phyloP scores from a whole-genome alignment of 306 rosid genomes.

The Cucurbita ficifolia region DNA sequence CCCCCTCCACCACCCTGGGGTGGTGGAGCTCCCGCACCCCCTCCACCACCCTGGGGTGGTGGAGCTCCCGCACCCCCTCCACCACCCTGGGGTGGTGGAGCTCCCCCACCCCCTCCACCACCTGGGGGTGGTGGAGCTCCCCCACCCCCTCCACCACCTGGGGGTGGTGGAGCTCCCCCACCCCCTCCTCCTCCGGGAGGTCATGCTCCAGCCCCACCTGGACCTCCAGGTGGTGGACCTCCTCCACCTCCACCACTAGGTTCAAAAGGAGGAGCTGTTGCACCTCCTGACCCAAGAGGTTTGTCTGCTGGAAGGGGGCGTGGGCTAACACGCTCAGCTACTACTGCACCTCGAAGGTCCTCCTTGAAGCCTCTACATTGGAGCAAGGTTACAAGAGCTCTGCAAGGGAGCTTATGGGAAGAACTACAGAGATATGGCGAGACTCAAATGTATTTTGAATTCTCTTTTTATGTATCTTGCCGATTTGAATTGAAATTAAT shows the following conservation, averaged over 20 bases:
- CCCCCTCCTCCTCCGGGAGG: constrained; percentile 4
- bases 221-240: constrained; percentile 57
- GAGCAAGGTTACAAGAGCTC: constrained; percentile 88
- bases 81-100: not conserved
- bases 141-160: constrained; percentile 4
- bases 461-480: not conserved
- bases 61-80: constrained; percentile 25
- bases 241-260: constrained; percentile 37
- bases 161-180: not conserved
- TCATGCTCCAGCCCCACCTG: constrained; percentile 34
- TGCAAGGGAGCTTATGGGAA: constrained; percentile 99
- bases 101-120: constrained; percentile 20
- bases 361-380: constrained; percentile 88
- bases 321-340: constrained; percentile 47
- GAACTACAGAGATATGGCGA: constrained; percentile 83
- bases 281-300: constrained; percentile 35
- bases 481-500: not conserved
- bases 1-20: constrained; percentile 13
- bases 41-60: constrained; percentile 17
- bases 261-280: constrained; percentile 34
- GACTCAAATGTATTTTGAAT: constrained; percentile 49
- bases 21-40: constrained; percentile 41
- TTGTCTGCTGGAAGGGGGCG: constrained; percentile 63
- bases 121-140: constrained; percentile 11
- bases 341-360: constrained; percentile 50